Evolutionary conservation across 768 basidiomycete genomes (phyloP).

Genomic region (Scleroderma citrinum): DNA sequence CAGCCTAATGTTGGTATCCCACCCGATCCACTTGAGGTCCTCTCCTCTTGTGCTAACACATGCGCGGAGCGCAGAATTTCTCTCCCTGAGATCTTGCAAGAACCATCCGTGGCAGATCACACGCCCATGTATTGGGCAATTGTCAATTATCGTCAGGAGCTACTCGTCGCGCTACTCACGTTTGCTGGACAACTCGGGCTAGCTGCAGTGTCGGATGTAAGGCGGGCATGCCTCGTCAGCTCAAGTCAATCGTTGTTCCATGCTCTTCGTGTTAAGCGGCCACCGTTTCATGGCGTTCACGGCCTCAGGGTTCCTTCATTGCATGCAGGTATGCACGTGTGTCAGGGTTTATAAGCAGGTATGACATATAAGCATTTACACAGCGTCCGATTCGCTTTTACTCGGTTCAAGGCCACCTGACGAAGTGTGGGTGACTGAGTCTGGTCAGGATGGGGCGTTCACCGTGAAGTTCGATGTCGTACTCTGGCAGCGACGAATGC

Average conservation of each 20-base stretch:
- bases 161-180: conserved; percentile 48
- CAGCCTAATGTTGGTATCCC: not conserved
- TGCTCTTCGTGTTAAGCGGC: conserved; percentile 15
- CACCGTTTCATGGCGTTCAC: conserved; percentile 19
- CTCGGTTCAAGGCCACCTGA: conserved; percentile 41
- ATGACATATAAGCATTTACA: not conserved
- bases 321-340: conserved; percentile 11
- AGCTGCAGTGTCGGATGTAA: conserved; percentile 52
- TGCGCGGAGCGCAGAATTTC: conserved; percentile 49
- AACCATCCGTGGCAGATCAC: conserved; percentile 16
- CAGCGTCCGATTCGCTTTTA: conserved; percentile 41
- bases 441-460: conserved; percentile 44
- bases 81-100: conserved; percentile 22
- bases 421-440: conserved; percentile 45
- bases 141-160: conserved; percentile 29
- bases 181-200: conserved; percentile 39
- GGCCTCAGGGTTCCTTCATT: conserved; percentile 13
- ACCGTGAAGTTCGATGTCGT: conserved; percentile 45
- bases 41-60: conserved; percentile 56
- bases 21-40: conserved; percentile 31
- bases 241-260: conserved; percentile 26
- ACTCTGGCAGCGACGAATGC: conserved; percentile 65
- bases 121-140: conserved; percentile 29
- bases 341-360: not conserved
- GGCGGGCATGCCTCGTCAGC: conserved; percentile 52